A percentile compares a stretch with the other conserved stretches of the same genome.
Evolutionary conservation across 106 monocot species (phyloP).

Genomic region (Dendrobium chrysotoxum): DNA sequence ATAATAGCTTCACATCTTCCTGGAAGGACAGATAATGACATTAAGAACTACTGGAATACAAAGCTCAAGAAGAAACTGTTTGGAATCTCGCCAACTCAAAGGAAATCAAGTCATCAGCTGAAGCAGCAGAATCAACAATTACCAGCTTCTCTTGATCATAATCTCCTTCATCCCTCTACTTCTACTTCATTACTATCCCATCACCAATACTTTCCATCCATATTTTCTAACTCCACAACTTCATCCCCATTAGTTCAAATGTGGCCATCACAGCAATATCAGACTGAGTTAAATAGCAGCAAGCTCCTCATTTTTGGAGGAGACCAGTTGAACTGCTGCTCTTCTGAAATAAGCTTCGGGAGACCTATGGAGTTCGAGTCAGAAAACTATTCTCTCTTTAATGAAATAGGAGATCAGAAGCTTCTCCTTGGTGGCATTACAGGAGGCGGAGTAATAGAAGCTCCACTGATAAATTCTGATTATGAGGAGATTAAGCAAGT

Average conservation of each 20-base stretch:
- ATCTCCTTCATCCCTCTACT: neutral
- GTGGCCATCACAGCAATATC: neutral
- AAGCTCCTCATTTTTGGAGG: conserved; percentile 4
- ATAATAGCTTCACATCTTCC: conserved; percentile 35
- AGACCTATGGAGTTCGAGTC: neutral
- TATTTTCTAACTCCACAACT: neutral
- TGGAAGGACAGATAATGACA: conserved; percentile 38
- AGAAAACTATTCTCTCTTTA: conserved; percentile 2
- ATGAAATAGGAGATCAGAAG: too few relatives aligned
- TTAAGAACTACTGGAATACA: conserved; percentile 53
- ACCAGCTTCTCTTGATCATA: neutral
- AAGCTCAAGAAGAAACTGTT: conserved; percentile 47
- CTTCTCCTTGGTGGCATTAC: conserved; percentile 4
- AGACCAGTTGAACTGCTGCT: conserved; percentile 8
- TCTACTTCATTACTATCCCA: neutral
- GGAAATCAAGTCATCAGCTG: conserved; percentile 11
- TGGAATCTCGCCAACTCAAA: conserved; percentile 9
- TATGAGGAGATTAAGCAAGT: neutral
- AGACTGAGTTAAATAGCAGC: neutral
- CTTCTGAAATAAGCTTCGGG: conserved; percentile 15
- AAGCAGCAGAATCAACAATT: conserved; percentile 5
- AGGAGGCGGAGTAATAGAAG: neutral
- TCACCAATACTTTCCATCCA: neutral
- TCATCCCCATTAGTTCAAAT: neutral
- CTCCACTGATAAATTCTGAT: too few relatives aligned